Evolutionary conservation across 129 eudicot genomes (phyloP), one percentile per base, ranked within the genome.

Genomic region (Chrysanthemum seticuspe): DNA sequence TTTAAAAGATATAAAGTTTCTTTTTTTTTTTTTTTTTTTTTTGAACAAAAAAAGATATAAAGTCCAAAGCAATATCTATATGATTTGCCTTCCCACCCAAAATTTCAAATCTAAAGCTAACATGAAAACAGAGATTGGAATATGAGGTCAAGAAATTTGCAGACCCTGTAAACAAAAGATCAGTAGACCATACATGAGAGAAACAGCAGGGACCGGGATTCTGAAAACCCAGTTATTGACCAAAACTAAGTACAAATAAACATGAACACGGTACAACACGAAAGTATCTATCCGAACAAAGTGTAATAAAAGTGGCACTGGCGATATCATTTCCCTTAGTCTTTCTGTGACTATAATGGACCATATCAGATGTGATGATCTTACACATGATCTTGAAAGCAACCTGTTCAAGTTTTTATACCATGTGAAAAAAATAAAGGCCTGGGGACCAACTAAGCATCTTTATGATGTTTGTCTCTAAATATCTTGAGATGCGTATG

Each of bases 301-400:
- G 56, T 19, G 27, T 60, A 60, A 21, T 50, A n/a, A 55, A 70
- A 31, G 36, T 27, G 51, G 50, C 14, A 67, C 13, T 13, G 14
- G 15, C 6, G 27, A 27, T 23, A 57, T 49, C 61, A 47, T 19
- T 14, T 52, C 67, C 80, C 62, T 67, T 23, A 25, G 27, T 76
- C 58, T 49, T 59, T 68, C 69, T 60, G 10, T 47, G 80, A 68
- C 62, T 23, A 62, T 71, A 60, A 54, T 59, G 68, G 68, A 60
- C 69, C 54, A 76, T 45, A 60, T 61, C 68, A 62, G 44, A 76
- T 31, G 27, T 34, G 51, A 53, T n/a, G 19, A 36, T 23, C 72
- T 14, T 9, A 70, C 81, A 60, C 68, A 65, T 68, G 76, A 77
- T 71, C 73, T 54, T 64, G 76, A 72, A 72, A 78, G 77, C 67